Conservation (phyloP, 768 basidiomycete genomes). For the Mycena metata region DNA sequence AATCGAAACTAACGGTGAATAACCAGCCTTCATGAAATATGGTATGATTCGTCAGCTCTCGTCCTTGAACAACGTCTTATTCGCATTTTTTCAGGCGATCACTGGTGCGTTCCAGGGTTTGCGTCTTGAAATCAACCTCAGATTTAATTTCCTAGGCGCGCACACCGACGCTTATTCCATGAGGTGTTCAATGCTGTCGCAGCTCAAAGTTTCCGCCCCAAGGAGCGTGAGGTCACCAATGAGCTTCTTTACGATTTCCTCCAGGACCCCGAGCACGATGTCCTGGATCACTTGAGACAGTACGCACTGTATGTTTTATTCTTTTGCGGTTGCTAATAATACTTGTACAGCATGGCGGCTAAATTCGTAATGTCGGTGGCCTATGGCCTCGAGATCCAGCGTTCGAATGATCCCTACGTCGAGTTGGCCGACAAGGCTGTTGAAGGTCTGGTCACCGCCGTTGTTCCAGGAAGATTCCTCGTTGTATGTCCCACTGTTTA, state of each 20-base stretch:
- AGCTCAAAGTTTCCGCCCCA: slow-evolving; percentile 46
- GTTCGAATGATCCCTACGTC: slow-evolving; percentile 60
- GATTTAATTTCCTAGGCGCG: slow-evolving; percentile 48
- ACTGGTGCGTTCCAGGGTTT: slow-evolving; percentile 10
- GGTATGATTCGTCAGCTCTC: slow-evolving; percentile 37
- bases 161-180: slow-evolving; percentile 56
- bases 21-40: slow-evolving; percentile 49
- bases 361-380: slow-evolving; percentile 57
- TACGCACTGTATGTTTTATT: slow-evolving; percentile 40
- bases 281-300: slow-evolving; percentile 53
- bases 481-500: slow-evolving; percentile 43
- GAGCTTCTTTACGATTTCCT: slow-evolving; percentile 49
- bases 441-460: slow-evolving; percentile 49
- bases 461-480: slow-evolving; percentile 58
- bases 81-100: slow-evolving; percentile 13
- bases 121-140: background rate
- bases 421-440: slow-evolving; percentile 55
- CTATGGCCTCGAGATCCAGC: slow-evolving; percentile 60
- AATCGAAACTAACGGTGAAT: background rate
- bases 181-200: slow-evolving; percentile 56
- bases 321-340: slow-evolving; percentile 1
- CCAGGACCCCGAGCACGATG: slow-evolving; percentile 51
- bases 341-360: slow-evolving; percentile 53
- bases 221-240: slow-evolving; percentile 46
- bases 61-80: background rate